Evolutionary conservation across 108 stramenopile genomes (phyloP), one percentile per base, ranked within the genome.

Genomic region (Skeletonema marinoi): DNA sequence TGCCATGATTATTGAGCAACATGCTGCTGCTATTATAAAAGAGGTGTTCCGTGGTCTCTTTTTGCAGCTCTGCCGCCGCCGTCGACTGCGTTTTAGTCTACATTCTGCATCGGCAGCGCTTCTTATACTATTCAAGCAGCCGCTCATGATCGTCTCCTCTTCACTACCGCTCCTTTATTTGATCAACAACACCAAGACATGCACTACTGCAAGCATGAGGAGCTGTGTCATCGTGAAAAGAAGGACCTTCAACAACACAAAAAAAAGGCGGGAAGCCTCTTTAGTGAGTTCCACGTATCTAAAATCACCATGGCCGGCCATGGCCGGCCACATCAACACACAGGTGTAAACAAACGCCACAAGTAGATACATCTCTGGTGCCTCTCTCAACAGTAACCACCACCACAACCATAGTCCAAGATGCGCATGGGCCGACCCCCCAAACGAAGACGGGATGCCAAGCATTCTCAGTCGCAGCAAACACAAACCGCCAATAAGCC

Each of bases 391-490:
- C 16, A 46, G 19, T 33, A 60, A 19, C 16, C 14, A 33, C 38
- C 13, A 42, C 16, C 41, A 51, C 6, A 21, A 17, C 14, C 17
- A n/a, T 38, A 44, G 41, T 68, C 66, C 68, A 82, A 42, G 39
- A 82, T 82, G 81, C 81, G 81, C 71, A 82, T 82, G 77, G 81
- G 81, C 67, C 68, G 74, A 12, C 60, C 74, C 58, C 29, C 73
- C 61, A 60, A 61, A 32, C 31, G 32, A 38, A 61, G 59, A 36
- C 50, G 67, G 48, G 14, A 67, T 36, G 32, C 69, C 69, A 35
- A 29, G 14, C 31, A 51, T 2, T n/a, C n/a, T n/a, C 17, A 58
- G 36, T 2, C 32, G 56, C 56, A 59, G 30, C 25, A 25, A 25
- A 50, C 54, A 31, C 30, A 68, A 61, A 59, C 32, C 14, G 67